Base-by-base conservation (phyloP, 257 asterid species). In the Dorcoceras hygrometricum region DNA sequence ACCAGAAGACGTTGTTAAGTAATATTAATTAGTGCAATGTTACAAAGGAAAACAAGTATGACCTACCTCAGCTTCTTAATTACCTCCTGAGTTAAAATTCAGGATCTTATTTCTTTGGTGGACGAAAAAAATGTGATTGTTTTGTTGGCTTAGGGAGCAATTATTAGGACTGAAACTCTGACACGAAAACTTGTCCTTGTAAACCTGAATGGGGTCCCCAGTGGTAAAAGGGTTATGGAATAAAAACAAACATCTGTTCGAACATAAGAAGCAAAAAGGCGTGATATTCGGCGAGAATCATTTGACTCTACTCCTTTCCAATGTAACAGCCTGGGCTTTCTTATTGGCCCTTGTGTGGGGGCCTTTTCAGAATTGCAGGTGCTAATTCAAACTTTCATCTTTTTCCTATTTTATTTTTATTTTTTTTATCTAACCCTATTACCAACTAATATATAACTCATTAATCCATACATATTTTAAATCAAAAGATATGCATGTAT, bases 161-260 rank as follows among this genome's bases (percentile, higher is more conserved):
- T 67, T 64, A 71, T 80, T 70, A 76, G 71, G 54, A 69, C 53
- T 70, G 66, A 71, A 76, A 58, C 70, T 71, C 74, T 46, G 55
- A 81, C 82, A 79, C 53, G 75, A 80, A 73, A 80, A 71, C 75
- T 79, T 82, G 87, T 84, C 90, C 84, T 87, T 64, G 68, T 59
- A 39, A 75, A 74, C 66, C 76, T 74, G 82, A 77, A 79, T 71
- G 71, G 69, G 67, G 66, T 60, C 78, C 60, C 48, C 69, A 24
- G 63, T 72, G 63, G 68, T 73, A n/a, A n/a, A n/a, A n/a, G n/a
- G n/a, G n/a, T n/a, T n/a, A n/a, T n/a, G n/a, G n/a, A 63, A 53
- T 60, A 34, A 62, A 68, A 71, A 66, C 34, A 71, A 65, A 9
- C 26, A 67, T 56, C 59, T 2, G 68, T 73, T 72, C 29, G 57